Percentiles rank a stretch among this genome's conserved stretches.
These are phyloP conservation scores for Talaromyces sp. DNA, from an alignment of 2,329 filamentous ascomycete species.

Conservation along the genomic window DNA sequence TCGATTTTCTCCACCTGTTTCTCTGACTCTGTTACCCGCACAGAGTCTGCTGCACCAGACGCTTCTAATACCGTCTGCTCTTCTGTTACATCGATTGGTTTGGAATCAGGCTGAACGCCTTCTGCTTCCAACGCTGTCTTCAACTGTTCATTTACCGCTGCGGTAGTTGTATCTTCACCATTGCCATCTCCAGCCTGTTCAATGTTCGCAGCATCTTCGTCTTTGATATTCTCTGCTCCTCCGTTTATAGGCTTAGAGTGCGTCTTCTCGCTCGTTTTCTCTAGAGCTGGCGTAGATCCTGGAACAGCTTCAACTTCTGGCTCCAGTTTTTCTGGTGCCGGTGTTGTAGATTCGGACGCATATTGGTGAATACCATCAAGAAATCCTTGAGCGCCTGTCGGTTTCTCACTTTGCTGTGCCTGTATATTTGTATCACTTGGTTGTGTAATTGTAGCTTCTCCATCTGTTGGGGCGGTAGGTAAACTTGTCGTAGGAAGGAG, in stretches of 20 bases:
- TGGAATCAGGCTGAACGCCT: not conserved
- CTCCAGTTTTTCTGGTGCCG: not conserved
- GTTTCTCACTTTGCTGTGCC: constrained; percentile 2
- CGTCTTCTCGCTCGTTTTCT: not conserved
- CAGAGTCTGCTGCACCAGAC: not conserved
- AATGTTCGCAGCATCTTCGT: not conserved
- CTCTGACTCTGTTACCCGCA: not conserved
- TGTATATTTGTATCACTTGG: not conserved
- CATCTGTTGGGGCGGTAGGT: not conserved
- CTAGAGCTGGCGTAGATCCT: not conserved
- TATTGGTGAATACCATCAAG: constrained; percentile 27
- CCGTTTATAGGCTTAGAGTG: not conserved
- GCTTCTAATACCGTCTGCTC: not conserved
- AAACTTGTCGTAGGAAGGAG: constrained; percentile 11
- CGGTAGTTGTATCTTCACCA: not conserved
- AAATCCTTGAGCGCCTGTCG: constrained; percentile 16
- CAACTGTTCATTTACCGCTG: not conserved
- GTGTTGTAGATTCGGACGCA: constrained; percentile 22
- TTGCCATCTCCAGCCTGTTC: not conserved
- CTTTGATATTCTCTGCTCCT: not conserved
- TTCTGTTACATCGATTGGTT: not conserved
- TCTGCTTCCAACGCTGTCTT: not conserved
- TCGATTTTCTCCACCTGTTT: not conserved
- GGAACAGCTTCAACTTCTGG: not conserved
- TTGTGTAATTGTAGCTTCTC: constrained; percentile 22